Evolutionary conservation across 805 yeast genomes (phyloP), one percentile per base, ranked within the genome.

Genomic region (Ogataea nitratoaversa): DNA sequence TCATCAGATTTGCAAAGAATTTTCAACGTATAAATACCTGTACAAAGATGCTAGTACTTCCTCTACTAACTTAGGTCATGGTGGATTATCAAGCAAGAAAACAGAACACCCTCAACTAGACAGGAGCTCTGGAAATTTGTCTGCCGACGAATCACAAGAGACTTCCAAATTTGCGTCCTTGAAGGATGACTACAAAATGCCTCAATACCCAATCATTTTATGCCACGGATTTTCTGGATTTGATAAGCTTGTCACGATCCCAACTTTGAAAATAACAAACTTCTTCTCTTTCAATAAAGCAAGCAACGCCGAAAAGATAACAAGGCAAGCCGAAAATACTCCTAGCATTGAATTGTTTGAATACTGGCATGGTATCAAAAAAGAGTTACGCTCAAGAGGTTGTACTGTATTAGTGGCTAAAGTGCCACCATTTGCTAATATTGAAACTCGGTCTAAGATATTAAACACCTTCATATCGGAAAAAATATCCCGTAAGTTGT

Each of bases 181-280:
- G 12, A 50, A 64, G 45, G 62, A 68, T 8, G 46, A 65, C 23
- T 83, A 81, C 53, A 53, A 60, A 11, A 71, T 82, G 4, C 89
- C 95, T 0, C 74, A 75, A 48, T 67, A 75, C 52, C 95, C 96
- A 0, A 76, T 88, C 1, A 83, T 88, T 0, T 60, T 88, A 20
- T 88, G 95, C 52, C 96, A 88, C 65, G 96, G 96, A 0, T 71
- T 88, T 19, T 78, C 86, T 0, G 96, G 96, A 1, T 88, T 86
- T 51, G 95, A 85, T 51, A 70, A 66, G 40, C 48, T 79, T 8
- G 32, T 75, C 2, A 78, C 81, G 0, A 33, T 60, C 5, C 67
- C 66, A 5, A 34, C 41, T 11, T 18, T 51, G 23, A 29, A 36
- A 18, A 40, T 48, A 16, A 30, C 37, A 30, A 20, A n/a, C 19